Evolutionary conservation across 768 basidiomycete genomes (phyloP).

Genomic region (Phylloporus scabripes): DNA sequence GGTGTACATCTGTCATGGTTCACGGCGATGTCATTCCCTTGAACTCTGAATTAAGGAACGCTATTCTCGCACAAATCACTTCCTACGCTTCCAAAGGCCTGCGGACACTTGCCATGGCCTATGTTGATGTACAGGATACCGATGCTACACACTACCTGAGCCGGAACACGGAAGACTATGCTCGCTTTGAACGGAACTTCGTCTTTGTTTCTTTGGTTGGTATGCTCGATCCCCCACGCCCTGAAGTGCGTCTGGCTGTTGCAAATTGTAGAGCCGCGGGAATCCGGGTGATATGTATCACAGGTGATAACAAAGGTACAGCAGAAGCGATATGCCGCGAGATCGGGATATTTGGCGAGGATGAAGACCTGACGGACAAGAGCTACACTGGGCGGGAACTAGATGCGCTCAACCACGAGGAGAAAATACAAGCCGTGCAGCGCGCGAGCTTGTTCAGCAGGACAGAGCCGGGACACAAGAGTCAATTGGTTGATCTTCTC

Average conservation of each 20-base stretch:
- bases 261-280: constrained; percentile 90
- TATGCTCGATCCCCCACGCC: constrained; percentile 97
- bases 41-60: constrained; percentile 51
- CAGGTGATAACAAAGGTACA: constrained; percentile 96
- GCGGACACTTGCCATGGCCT: constrained; percentile 88
- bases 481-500: constrained; percentile 87
- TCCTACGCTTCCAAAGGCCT: constrained; percentile 79
- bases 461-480: constrained; percentile 95
- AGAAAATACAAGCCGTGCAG: constrained; percentile 84
- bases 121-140: constrained; percentile 68
- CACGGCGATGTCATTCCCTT: constrained; percentile 62
- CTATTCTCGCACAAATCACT: constrained; percentile 59
- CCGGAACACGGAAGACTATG: constrained; percentile 73
- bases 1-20: constrained; percentile 71
- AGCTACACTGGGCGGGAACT: constrained; percentile 93
- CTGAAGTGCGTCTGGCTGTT: constrained; percentile 83
- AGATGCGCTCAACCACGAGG: constrained; percentile 70
- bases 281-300: constrained; percentile 95
- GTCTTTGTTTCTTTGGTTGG: constrained; percentile 94
- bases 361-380: constrained; percentile 91
- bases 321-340: constrained; percentile 96
- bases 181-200: constrained; percentile 85
- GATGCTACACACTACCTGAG: constrained; percentile 80
- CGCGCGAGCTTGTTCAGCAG: constrained; percentile 86
- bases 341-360: constrained; percentile 85